Evolutionary conservation across 1,284 basidiomycete genomes (phyloP), one percentile per base, ranked within the genome.

Genomic region (Sphaerobolus stellatus): DNA sequence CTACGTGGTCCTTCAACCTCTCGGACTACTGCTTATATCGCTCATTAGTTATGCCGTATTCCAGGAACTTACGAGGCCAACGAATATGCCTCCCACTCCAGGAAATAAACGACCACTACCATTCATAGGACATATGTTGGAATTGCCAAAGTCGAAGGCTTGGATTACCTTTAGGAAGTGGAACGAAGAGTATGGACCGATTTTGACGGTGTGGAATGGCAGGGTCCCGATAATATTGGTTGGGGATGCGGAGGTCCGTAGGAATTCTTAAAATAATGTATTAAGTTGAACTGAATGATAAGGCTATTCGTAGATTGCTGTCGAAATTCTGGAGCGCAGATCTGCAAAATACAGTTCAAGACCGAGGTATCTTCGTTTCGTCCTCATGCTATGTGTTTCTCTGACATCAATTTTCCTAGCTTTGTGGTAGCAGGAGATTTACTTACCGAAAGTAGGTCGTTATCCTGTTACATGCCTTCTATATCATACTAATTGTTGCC

Each of bases 151-250:
- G 40, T 25, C 50, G 25, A 55, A 55, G 48, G 50, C 48, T 34
- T 55, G 53, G 53, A 50, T 55, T 14, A 50, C 28, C 27, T 55
- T 55, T 25, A 49, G 53, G 33, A 49, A 50, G 25, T 55, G 53
- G 53, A 49, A 50, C 16, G 47, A 55, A 41, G 13, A 43, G 27
- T 50, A 55, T 43, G 53, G 53, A 16, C 53, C 53, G 41, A 41
- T 55, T 18, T 24, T 55, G 16, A 55, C 53, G 6, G 30, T 55
- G 14, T 55, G 53, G 53, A 55, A 55, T 31, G 53, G 53, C 16
- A 31, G 34, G 27, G 31, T 48, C 28, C 53, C 53, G 9, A 55
- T 48, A 25, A 50, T 55, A 11, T 44, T 55, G 13, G 29, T 55
- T 24, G 53, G 53, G 6, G 53, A 55, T 29, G 45, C 53, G 24